Conservation (phyloP, 768 basidiomycete genomes). For the Pisolithus marmoratus region DNA sequence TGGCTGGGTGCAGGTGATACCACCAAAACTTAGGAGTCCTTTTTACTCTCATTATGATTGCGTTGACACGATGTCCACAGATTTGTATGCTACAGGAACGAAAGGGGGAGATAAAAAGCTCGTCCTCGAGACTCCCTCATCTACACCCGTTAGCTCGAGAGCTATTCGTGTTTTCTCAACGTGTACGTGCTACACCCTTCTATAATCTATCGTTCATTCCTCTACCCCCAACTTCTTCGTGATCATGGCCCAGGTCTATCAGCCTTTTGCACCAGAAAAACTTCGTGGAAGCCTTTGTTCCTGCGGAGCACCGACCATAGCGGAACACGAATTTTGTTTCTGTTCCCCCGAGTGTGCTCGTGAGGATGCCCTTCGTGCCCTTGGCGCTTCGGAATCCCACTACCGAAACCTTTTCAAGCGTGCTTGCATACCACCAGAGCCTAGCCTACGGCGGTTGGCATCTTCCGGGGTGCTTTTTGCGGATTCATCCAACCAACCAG, state of each 20-base stretch:
- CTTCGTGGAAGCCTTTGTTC: conserved; percentile 13
- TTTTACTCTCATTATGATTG: not conserved
- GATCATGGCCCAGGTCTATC: not conserved
- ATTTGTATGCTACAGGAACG: not conserved
- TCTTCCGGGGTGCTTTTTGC: not conserved
- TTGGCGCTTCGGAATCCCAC: conserved; percentile 16
- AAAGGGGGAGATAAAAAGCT: not conserved
- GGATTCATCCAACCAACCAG: not conserved
- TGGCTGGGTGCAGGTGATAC: not conserved
- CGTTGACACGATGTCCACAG: not conserved
- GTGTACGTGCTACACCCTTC: not conserved
- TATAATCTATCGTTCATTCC: not conserved
- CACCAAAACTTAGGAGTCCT: not conserved
- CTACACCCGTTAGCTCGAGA: not conserved
- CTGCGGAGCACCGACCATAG: conserved; percentile 19
- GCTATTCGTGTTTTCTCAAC: no score
- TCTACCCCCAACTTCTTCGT: not conserved
- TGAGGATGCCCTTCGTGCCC: conserved; percentile 21
- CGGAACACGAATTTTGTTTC: conserved; percentile 24
- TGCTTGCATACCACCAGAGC: conserved; percentile 8
- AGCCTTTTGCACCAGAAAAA: conserved; percentile 8
- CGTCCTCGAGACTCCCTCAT: not conserved
- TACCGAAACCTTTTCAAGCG: conserved; percentile 19
- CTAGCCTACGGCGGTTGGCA: not conserved
- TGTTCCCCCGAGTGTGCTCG: conserved; percentile 25